A percentile compares a stretch with the other conserved stretches of the same genome.
Conservation (phyloP, 1,139 yeast genomes). For the Debaryomyces coudertii region DNA sequence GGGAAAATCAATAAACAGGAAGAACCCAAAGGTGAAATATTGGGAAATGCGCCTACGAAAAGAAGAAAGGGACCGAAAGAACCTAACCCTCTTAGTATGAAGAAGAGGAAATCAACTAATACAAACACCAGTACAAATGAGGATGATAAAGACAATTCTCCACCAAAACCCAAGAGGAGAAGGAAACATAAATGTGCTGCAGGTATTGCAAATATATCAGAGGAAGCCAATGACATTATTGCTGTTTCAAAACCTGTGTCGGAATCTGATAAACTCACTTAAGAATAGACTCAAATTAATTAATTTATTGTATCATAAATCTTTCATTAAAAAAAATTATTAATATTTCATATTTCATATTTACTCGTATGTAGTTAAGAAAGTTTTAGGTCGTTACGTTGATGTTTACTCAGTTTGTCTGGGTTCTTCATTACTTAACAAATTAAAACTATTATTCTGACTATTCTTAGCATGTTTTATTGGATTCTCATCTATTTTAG, state of each 20-base stretch:
- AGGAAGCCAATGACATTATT: background rate
- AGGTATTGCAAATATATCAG: background rate
- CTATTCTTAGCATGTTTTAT: background rate
- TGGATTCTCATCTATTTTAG: background rate
- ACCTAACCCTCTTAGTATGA: constrained; percentile 83
- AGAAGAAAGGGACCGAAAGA: constrained; percentile 73
- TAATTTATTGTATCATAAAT: constrained; percentile 2
- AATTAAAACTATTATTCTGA: background rate
- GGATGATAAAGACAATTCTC: constrained; percentile 12
- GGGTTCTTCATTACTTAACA: background rate
- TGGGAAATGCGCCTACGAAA: constrained; percentile 30
- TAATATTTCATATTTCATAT: background rate
- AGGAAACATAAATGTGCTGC: constrained; percentile 30
- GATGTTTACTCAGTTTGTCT: background rate
- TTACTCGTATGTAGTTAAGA: background rate
- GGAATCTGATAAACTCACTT: background rate
- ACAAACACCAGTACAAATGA: constrained; percentile 11
- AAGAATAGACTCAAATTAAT: background rate
- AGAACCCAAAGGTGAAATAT: constrained; percentile 27
- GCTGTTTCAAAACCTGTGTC: background rate
- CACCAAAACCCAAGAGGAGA: constrained; percentile 37
- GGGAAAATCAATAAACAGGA: constrained; percentile 30
- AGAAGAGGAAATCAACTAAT: constrained; percentile 55
- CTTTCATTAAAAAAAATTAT: background rate
- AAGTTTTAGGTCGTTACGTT: background rate